A percentile compares a stretch with the other conserved stretches of the same genome.
phyloP scores from a whole-genome alignment of 768 basidiomycete genomes.

The Leucogyrophana mollusca region DNA sequence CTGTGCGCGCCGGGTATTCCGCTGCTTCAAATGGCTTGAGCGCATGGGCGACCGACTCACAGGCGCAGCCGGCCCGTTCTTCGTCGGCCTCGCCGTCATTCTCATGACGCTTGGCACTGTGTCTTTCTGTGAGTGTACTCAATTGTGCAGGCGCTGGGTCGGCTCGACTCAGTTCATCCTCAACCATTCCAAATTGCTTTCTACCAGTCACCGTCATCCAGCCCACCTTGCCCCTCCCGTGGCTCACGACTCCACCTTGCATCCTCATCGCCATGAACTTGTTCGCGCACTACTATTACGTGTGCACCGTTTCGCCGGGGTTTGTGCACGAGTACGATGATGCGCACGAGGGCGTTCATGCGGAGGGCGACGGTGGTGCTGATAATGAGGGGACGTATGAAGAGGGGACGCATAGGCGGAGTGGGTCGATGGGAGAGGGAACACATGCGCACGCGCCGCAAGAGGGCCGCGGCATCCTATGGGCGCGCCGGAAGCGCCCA shows the following conservation, averaged over 20 bases:
- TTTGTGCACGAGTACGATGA: conserved; percentile 77
- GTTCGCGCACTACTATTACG: conserved; percentile 82
- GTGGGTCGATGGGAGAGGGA: too few species aligned
- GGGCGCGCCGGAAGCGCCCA: conserved; percentile 43
- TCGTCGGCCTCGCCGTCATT: conserved; percentile 76
- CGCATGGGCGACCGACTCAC: conserved; percentile 75
- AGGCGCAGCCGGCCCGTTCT: conserved; percentile 89
- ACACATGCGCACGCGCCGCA: conserved; percentile 36
- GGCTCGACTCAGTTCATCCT: background rate
- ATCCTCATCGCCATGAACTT: conserved; percentile 77
- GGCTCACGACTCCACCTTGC: conserved; percentile 66
- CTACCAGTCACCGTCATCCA: conserved; percentile 76
- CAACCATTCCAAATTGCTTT: conserved; percentile 3
- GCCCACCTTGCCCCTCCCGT: conserved; percentile 57
- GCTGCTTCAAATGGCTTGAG: conserved; percentile 70
- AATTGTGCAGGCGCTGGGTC: background rate
- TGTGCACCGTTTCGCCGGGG: conserved; percentile 77
- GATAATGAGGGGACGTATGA: too few species aligned
- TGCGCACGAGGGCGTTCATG: too few species aligned
- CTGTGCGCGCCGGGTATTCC: conserved; percentile 37
- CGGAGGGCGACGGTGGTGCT: too few species aligned
- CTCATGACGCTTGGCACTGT: conserved; percentile 68
- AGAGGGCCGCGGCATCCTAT: conserved; percentile 44
- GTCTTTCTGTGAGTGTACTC: conserved; percentile 71
- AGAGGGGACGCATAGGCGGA: too few species aligned